These are phyloP conservation scores for Dipodascopsis tothii DNA, from an alignment of 805 yeast genomes.

Conservation along the genomic window DNA sequence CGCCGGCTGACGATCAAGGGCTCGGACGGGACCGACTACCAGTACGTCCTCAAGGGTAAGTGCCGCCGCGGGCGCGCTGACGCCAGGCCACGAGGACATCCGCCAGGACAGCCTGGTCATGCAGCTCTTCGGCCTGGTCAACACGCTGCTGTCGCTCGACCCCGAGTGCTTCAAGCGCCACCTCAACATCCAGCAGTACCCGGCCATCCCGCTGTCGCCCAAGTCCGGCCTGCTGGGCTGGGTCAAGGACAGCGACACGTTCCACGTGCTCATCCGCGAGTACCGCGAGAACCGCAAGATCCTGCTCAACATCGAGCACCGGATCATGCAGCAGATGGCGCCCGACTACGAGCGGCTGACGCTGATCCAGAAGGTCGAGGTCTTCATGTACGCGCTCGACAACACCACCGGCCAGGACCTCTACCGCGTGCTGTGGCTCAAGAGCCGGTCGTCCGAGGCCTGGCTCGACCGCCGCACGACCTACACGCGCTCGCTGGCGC, in stretches of 20 bases:
- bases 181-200: slow-evolving; percentile 80
- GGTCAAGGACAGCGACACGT: slow-evolving; percentile 96
- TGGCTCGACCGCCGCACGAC: slow-evolving; percentile 97
- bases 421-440: slow-evolving; percentile 91
- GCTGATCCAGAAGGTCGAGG: slow-evolving; percentile 86
- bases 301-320: slow-evolving; percentile 82
- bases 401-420: slow-evolving; percentile 94
- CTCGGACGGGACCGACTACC: slow-evolving; percentile 86
- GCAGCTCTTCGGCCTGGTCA: slow-evolving; percentile 94
- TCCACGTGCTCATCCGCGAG: slow-evolving; percentile 86
- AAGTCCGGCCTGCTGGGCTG: slow-evolving; percentile 94
- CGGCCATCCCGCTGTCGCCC: slow-evolving; percentile 94
- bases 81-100: slow-evolving; percentile 97
- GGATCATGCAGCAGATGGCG: slow-evolving; percentile 96
- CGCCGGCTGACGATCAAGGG: slow-evolving; percentile 74
- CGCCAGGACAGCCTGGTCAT: slow-evolving; percentile 95
- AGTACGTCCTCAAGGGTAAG: slow-evolving; percentile 74
- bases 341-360: slow-evolving; percentile 91
- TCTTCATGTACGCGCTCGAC: slow-evolving; percentile 89
- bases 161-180: slow-evolving; percentile 95
- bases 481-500: slow-evolving; percentile 90
- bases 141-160: slow-evolving; percentile 78
- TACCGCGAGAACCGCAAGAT: slow-evolving; percentile 88
- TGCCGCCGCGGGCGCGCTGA: too few relatives aligned
- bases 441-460: slow-evolving; percentile 90